Conservation (phyloP, 2,329 filamentous ascomycete genomes). For the Onygenales sp. region DNA sequence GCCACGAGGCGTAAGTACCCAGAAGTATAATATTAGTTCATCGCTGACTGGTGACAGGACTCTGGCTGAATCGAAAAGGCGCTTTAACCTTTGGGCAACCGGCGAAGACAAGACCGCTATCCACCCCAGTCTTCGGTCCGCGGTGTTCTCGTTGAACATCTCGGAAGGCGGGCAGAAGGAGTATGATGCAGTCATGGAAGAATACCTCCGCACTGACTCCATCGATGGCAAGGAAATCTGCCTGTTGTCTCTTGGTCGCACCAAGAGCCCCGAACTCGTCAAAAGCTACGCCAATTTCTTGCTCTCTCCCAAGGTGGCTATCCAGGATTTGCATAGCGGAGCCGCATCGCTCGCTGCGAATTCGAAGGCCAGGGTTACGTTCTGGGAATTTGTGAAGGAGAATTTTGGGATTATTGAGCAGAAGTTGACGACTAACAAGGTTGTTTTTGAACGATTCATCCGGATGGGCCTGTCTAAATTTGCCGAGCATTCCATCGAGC, state of each 20-base stretch:
- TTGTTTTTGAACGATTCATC: conserved; percentile 83
- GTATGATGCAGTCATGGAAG: conserved; percentile 67
- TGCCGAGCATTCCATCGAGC: conserved; percentile 56
- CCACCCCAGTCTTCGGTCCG: conserved; percentile 68
- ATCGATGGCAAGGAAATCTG: conserved; percentile 87
- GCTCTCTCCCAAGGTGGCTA: conserved; percentile 73
- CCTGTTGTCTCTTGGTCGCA: conserved; percentile 64
- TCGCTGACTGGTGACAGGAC: conserved; percentile 37
- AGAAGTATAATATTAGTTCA: background rate
- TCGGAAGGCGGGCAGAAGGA: conserved; percentile 62
- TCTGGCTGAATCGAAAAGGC: conserved; percentile 62
- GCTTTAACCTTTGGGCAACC: conserved; percentile 70
- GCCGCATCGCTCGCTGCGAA: conserved; percentile 66
- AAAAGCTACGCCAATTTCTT: conserved; percentile 60
- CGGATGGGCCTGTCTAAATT: conserved; percentile 71
- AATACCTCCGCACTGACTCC: conserved; percentile 72
- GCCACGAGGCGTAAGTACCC: conserved; percentile 59
- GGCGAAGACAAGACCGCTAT: conserved; percentile 58
- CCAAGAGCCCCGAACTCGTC: conserved; percentile 60
- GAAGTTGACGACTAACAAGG: conserved; percentile 69
- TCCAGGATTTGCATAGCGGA: conserved; percentile 80
- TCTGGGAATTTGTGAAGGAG: conserved; percentile 79
- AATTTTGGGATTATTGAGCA: conserved; percentile 68
- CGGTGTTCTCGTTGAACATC: conserved; percentile 72
- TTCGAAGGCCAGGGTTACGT: conserved; percentile 57